Base-by-base conservation (phyloP, 768 basidiomycete genomes). In the Pulveroboletus sp. region DNA sequence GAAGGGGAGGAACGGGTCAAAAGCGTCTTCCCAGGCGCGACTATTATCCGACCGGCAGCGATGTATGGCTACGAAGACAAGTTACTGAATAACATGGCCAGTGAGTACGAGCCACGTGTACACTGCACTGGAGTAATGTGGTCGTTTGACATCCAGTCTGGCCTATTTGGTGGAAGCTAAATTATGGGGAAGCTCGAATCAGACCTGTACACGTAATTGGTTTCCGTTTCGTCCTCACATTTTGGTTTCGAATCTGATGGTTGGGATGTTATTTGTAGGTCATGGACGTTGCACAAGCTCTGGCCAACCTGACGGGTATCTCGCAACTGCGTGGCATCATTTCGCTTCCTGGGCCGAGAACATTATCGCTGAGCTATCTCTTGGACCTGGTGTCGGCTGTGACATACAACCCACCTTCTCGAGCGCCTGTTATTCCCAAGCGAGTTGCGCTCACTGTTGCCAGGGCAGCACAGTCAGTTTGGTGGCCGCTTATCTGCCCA, bases 51-150 rank as follows among this genome's bases (percentile, higher is more conserved):
- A 43, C 96, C 96, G 37, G 81, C 81, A 9, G 64, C 79, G 30
- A 83, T 97, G 82, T 99, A 76, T 68, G 96, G 96, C n/a, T 82
- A 86, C 62, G 96, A 99, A 70, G 96, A 99, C 73, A 91, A 86
- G 69, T 71, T 98, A 43, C 71, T 98, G 64, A 94, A 88, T 67
- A 93, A 89, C 66, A 88, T 96, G 70, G 88, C 93, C 43, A 73
- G 93, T 94, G 66, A 69, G 87, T 50, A 37, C 39, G 40, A 39
- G 30, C 53, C 14, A 45, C 32, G 32, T 33, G 12, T 42, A 35
- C 18, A 39, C 27, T 50, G 55, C 44, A 52, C 51, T 45, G 21
- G n/a, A 18, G 57, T 58, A 21, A 50, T 49, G 54, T 49, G 47
- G 54, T 39, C 21, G 27, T 42, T 21, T 31, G 42, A 18, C 28